Conservation (phyloP, 495 filamentous ascomycete species). For the Daldinia concentrica region DNA sequence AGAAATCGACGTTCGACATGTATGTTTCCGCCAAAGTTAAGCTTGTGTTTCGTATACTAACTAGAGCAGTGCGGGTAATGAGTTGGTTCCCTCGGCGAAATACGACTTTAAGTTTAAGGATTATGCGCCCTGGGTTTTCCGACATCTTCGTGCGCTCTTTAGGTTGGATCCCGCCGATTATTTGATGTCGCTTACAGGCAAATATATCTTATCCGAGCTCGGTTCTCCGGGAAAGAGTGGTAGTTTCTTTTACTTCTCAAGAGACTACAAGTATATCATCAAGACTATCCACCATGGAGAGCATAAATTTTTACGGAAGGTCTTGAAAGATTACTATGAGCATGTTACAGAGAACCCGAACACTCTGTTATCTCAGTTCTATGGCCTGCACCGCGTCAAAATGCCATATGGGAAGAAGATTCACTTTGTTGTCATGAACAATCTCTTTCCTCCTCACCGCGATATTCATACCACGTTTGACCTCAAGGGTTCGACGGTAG, state of each 20-base stretch:
- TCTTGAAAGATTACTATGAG: constrained; percentile 91
- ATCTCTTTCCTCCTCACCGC: constrained; percentile 95
- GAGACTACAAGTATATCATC: constrained; percentile 99
- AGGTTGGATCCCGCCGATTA: constrained; percentile 96
- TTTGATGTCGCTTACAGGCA: constrained; percentile 96
- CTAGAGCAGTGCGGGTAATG: constrained; percentile 81
- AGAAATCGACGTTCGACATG: constrained; percentile 99
- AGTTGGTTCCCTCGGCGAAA: constrained; percentile 96
- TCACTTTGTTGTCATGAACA: constrained; percentile 99
- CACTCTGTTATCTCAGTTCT: constrained; percentile 97
- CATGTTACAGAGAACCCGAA: constrained; percentile 95
- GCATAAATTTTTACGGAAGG: constrained; percentile 92
- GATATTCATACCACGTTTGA: constrained; percentile 98
- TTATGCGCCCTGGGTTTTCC: constrained; percentile 99
- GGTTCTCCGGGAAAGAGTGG: constrained; percentile 98
- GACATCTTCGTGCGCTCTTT: constrained; percentile 88
- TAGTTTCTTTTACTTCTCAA: constrained; percentile 99
- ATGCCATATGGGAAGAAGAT: constrained; percentile 98
- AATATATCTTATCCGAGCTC: constrained; percentile 97
- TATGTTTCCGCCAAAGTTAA: constrained; percentile 51
- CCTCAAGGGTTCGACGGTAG: constrained; percentile 96
- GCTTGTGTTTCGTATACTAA: constrained; percentile 24
- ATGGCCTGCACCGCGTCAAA: constrained; percentile 96
- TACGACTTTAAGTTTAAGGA: constrained; percentile 99
- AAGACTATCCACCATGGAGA: constrained; percentile 98